These are phyloP conservation scores for Candida freyschussii DNA, from an alignment of 1,139 yeast genomes.

Conservation along the genomic window DNA sequence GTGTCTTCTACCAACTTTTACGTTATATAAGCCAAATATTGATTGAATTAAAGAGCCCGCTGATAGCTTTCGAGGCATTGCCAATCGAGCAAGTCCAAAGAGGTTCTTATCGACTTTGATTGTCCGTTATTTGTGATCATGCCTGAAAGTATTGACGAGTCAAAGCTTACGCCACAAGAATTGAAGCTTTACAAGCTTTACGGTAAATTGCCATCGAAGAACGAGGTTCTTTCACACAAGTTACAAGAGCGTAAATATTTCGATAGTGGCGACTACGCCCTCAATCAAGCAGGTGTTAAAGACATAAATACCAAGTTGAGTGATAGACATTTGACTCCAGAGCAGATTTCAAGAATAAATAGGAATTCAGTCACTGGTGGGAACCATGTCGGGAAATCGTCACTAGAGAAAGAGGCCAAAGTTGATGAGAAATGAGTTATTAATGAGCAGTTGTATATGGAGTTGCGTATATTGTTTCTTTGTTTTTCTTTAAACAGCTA, in stretches of 20 bases:
- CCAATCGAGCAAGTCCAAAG: neutral
- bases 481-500: too few relatives aligned
- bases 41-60: too few relatives aligned
- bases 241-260: constrained; percentile 88
- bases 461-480: too few relatives aligned
- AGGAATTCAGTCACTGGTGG: constrained; percentile 19
- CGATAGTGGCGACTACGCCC: constrained; percentile 96
- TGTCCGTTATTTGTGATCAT: constrained; percentile 1
- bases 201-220: constrained; percentile 84
- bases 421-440: constrained; percentile 16
- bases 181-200: constrained; percentile 69
- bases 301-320: constrained; percentile 19
- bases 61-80: too few relatives aligned
- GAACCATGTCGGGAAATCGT: constrained; percentile 15
- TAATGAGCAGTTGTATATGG: too few relatives aligned
- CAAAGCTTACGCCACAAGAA: constrained; percentile 40
- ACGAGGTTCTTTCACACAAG: constrained; percentile 75
- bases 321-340: constrained; percentile 23
- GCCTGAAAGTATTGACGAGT: constrained; percentile 8
- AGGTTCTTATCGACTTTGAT: neutral
- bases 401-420: constrained; percentile 19
- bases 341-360: constrained; percentile 22
- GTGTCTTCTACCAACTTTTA: too few relatives aligned
- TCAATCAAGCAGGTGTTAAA: constrained; percentile 61
- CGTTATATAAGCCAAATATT: constrained; percentile 1